Percentiles rank a stretch among this genome's conserved stretches.
phyloP scores from a whole-genome alignment of 1,139 yeast genomes.

The Blastobotrys buckinghamii region DNA sequence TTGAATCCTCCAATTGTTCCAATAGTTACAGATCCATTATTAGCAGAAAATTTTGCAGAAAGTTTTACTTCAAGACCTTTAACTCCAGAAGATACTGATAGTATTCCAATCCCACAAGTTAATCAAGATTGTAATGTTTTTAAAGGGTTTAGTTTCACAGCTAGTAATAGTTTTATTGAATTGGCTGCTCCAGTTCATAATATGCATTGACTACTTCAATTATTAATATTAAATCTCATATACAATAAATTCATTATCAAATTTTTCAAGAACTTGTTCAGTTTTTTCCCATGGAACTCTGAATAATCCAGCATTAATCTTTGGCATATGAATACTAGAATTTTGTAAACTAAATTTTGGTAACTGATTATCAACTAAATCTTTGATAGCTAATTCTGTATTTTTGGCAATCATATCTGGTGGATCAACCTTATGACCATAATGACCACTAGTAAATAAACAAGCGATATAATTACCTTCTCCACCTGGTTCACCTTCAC shows the following conservation, averaged over 20 bases:
- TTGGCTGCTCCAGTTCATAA: constrained; percentile 7
- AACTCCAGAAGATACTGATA: constrained; percentile 28
- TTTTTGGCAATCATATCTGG: constrained; percentile 42
- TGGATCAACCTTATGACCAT: constrained; percentile 36
- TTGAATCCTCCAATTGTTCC: constrained; percentile 81
- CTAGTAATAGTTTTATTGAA: constrained; percentile 30
- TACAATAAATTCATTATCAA: constrained; percentile 38
- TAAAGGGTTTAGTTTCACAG: constrained; percentile 32
- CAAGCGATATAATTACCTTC: constrained; percentile 40
- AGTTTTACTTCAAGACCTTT: constrained; percentile 76
- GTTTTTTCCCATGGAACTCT: constrained; percentile 74
- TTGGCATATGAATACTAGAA: constrained; percentile 52
- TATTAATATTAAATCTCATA: constrained; percentile 29
- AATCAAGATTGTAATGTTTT: constrained; percentile 20
- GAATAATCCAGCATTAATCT: constrained; percentile 75
- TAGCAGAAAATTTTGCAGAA: constrained; percentile 88
- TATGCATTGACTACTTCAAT: constrained; percentile 10
- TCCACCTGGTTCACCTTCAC: constrained; percentile 28
- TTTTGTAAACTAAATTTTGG: constrained; percentile 5
- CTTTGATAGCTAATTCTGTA: constrained; percentile 45
- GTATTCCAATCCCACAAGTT: constrained; percentile 17
- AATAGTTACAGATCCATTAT: constrained; percentile 70
- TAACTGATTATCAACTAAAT: constrained; percentile 40
- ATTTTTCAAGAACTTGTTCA: constrained; percentile 41
- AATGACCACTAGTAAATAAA: constrained; percentile 53